These are phyloP conservation scores for Venturia pyrina DNA, from an alignment of 2,329 filamentous ascomycete genomes.

Conservation along the genomic window DNA sequence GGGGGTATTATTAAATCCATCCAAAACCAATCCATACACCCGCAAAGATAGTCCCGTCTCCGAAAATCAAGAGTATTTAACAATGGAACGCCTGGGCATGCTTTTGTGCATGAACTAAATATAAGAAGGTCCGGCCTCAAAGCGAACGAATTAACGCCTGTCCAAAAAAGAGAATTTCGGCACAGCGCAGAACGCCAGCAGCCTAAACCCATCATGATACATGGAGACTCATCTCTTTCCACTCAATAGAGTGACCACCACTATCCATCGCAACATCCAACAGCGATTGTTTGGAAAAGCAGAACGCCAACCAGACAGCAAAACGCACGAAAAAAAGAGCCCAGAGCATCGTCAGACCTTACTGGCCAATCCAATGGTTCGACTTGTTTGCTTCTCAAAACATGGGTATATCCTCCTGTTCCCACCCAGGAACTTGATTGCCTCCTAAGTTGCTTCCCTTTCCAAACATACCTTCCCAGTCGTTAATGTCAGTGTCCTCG, in stretches of 20 bases:
- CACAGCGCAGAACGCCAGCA: background rate
- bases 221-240: background rate
- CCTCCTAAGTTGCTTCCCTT: background rate
- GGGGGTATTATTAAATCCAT: conserved; percentile 1
- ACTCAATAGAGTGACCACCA: background rate
- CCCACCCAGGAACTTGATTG: conserved; percentile 6
- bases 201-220: background rate
- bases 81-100: background rate
- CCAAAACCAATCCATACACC: background rate
- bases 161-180: background rate
- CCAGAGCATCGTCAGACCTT: background rate
- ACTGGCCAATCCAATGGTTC: background rate
- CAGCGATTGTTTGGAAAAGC: background rate
- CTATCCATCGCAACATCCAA: background rate
- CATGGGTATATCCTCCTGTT: conserved; percentile 6
- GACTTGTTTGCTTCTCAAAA: background rate
- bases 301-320: background rate
- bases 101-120: background rate
- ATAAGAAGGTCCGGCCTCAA: background rate
- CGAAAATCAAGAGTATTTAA: background rate
- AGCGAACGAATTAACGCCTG: background rate
- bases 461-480: conserved; percentile 12
- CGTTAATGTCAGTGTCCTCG: conserved; percentile 5
- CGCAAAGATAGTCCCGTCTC: background rate
- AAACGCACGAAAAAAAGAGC: background rate